Percentiles rank a stretch among this genome's conserved stretches.
phyloP scores from a whole-genome alignment of 495 filamentous ascomycete species.

The Pyrenula aspistea region DNA sequence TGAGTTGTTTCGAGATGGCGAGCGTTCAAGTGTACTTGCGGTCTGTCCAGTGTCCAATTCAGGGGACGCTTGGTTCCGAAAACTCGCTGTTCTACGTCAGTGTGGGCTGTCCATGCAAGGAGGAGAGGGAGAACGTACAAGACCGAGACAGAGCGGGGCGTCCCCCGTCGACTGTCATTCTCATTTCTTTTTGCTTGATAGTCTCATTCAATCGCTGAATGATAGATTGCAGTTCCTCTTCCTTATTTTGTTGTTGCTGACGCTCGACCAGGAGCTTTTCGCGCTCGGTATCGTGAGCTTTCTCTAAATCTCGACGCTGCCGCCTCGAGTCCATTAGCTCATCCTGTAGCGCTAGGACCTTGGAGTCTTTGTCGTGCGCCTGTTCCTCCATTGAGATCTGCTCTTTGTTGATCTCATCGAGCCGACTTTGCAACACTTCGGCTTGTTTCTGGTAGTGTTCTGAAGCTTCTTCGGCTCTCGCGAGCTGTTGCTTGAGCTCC shows the following conservation, averaged over 20 bases:
- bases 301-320: slow-evolving; percentile 78
- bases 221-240: slow-evolving; percentile 79
- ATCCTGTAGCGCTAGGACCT: slow-evolving; percentile 63
- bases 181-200: slow-evolving; percentile 55
- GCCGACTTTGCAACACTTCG: slow-evolving; percentile 69
- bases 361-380: slow-evolving; percentile 69
- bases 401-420: slow-evolving; percentile 76
- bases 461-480: slow-evolving; percentile 65
- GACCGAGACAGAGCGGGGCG: slow-evolving; percentile 49
- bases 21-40: slow-evolving; percentile 67
- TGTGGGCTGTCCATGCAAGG: slow-evolving; percentile 1
- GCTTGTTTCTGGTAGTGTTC: slow-evolving; percentile 76
- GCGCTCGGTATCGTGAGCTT: slow-evolving; percentile 80
- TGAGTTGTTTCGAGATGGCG: slow-evolving; percentile 73
- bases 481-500: slow-evolving; percentile 69
- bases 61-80: slow-evolving; percentile 34
- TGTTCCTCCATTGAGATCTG: slow-evolving; percentile 77
- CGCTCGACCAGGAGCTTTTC: slow-evolving; percentile 81
- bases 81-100: slow-evolving; percentile 26
- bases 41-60: slow-evolving; percentile 57
- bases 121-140: slow-evolving; percentile 37
- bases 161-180: slow-evolving; percentile 49
- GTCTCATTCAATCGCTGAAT: slow-evolving; percentile 86
- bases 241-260: slow-evolving; percentile 68
- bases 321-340: slow-evolving; percentile 69